Evolutionary conservation across 495 filamentous ascomycete species (phyloP), one percentile per base, ranked within the genome.

Genomic region (Apodospora peruviana): DNA sequence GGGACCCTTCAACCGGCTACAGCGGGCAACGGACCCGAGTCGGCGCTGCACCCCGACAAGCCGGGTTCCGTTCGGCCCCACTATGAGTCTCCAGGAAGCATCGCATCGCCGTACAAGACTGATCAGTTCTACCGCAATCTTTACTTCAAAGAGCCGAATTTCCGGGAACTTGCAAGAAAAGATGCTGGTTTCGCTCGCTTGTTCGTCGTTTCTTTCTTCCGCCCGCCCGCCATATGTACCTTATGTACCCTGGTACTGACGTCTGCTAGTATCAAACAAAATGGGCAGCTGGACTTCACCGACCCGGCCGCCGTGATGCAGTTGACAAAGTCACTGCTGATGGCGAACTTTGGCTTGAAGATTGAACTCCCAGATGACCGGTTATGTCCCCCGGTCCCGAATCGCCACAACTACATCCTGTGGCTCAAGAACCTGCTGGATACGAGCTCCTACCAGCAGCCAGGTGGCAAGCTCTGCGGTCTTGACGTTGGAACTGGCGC

Each of bases 401-500:
- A 89, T 47, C 76, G 87, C 57, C 79, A 91, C 49, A 94, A 94
- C 56, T 98, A 98, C 60, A 82, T 97, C 43, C 69, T 90, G 4
- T 97, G 90, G 90, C 71, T 97, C 3, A 87, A 96, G 61, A 81
- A 81, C 19, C 74, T 98, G 0, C 69, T 98, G 24, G 90, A 96
- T 54, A 85, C 84, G 0, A 88, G 86, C 0, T 65, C 62, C 8
- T 83, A 85, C 48, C 79, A 87, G 47, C 54, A 49, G 18, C 56
- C 60, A 2, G 56, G 58, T 1, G 68, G 82, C 48, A 62, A 77
- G 32, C 74, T 90, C 14, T 52, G 78, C 4, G 93, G 93, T 4
- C 74, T 96, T 8, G 93, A 98, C 57, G 84, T 98, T 54, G 93
- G 93, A 43, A 94, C 87, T 3, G 93, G 93, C 25, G 88, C 93